Conservation (phyloP, 106 monocot genomes). For the Acorus gramineus region DNA sequence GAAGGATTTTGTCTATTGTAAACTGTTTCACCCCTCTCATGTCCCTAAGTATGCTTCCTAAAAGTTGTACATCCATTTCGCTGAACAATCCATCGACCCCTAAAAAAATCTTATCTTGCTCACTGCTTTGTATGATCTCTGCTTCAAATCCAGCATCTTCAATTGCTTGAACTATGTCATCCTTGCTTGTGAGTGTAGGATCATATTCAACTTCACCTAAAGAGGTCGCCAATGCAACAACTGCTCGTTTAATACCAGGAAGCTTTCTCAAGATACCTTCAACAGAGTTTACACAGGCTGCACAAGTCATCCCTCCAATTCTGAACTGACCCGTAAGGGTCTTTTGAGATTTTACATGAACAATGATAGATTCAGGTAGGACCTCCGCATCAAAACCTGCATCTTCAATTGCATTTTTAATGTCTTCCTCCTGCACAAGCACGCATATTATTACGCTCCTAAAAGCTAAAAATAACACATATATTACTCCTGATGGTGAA, state of each 20-base stretch:
- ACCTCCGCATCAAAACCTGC: constrained; percentile 93
- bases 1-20: constrained; percentile 25
- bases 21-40: constrained; percentile 59
- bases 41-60: constrained; percentile 50
- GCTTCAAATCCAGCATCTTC: constrained; percentile 99
- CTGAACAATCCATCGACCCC: constrained; percentile 31
- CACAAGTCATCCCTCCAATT: constrained; percentile 96
- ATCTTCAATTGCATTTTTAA: constrained; percentile 93
- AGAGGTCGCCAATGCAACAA: constrained; percentile 85
- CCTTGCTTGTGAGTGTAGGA: constrained; percentile 63
- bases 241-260: constrained; percentile 83
- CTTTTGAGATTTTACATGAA: constrained; percentile 31
- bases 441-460: too few relatives aligned
- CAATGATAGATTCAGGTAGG: constrained; percentile 36
- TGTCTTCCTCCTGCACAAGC: constrained; percentile 52
- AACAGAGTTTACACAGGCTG: constrained; percentile 92
- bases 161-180: constrained; percentile 74
- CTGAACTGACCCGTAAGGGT: constrained; percentile 68
- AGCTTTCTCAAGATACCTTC: constrained; percentile 80
- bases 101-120: constrained; percentile 68
- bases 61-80: constrained; percentile 40
- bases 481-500: too few relatives aligned
- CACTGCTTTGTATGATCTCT: constrained; percentile 65
- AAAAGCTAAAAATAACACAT: too few relatives aligned
- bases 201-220: constrained; percentile 87